Percentiles rank a stretch among this genome's conserved stretches.
Evolutionary conservation across 164 flowering plant genomes (phyloP).

Genomic region (Vitis riparia): DNA sequence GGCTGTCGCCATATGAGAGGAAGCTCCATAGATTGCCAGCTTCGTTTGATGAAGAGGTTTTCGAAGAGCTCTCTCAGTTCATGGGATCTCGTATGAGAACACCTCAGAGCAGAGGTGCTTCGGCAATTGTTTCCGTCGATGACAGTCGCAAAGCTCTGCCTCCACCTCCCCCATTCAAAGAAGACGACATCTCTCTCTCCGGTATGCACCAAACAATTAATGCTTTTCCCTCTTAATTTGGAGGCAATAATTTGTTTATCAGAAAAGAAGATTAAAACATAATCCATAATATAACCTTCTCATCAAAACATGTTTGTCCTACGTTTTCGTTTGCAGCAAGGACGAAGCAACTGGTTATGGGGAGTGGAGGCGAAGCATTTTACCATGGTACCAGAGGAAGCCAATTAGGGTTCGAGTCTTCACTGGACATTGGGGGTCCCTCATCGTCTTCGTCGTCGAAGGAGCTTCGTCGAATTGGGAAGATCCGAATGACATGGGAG

Average conservation of each 20-base stretch:
- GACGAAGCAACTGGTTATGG: conserved; percentile 30
- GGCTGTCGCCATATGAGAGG: conserved; percentile 79
- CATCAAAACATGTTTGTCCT: too few relatives aligned
- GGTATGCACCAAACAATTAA: conserved; percentile 15
- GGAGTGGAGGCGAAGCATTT: conserved; percentile 25
- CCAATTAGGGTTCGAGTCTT: conserved; percentile 36
- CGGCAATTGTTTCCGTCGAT: neutral
- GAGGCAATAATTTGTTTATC: too few relatives aligned
- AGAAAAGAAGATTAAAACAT: too few relatives aligned
- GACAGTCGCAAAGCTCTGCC: conserved; percentile 19
- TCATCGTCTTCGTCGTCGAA: conserved; percentile 29
- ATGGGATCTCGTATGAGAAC: conserved; percentile 60
- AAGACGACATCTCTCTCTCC: conserved; percentile 33
- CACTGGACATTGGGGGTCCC: conserved; percentile 17
- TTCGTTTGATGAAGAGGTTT: conserved; percentile 81
- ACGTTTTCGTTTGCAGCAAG: conserved; percentile 18
- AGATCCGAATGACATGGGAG: conserved; percentile 74
- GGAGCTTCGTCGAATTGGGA: conserved; percentile 58
- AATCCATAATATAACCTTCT: too few relatives aligned
- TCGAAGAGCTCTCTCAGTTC: conserved; percentile 67
- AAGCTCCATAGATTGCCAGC: conserved; percentile 72
- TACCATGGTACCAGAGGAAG: conserved; percentile 20
- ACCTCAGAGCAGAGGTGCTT: conserved; percentile 20
- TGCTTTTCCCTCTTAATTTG: too few relatives aligned
- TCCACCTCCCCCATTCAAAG: conserved; percentile 36